Evolutionary conservation across 2,329 filamentous ascomycete species (phyloP), one percentile per base, ranked within the genome.

Genomic region (Fusarium sarcochroum): DNA sequence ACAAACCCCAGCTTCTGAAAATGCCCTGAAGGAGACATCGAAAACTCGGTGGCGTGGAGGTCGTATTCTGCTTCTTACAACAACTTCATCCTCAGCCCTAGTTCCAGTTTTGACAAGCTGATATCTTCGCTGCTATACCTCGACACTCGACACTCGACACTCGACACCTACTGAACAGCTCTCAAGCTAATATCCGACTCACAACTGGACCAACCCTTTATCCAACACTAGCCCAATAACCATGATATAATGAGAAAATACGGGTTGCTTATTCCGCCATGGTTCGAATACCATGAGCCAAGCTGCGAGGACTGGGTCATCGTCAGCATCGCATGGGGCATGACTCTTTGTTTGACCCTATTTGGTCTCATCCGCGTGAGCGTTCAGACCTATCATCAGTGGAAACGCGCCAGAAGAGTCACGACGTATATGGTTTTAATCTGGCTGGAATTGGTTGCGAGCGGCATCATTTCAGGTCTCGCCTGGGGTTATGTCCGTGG

Each of bases 381-480:
- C 23, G 74, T 74, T 53, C 81, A 83, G 63, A 80, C 79, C 4
- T 67, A 70, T 40, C 58, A 67, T 23, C 75, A 77, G 49, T 75
- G 72, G 58, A 73, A 69, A 34, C 73, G 77, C 44, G 77, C 76
- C 58, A 71, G 75, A 27, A 73, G 74, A 13, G 69, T 78, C 37
- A 80, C 75, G 20, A 66, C 75, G 6, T 84, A 83, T 54, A 72
- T 82, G 37, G 70, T 75, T 56, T 73, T 82, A 69, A 77, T 83
- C 42, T 83, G 82, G 81, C 50, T 75, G 20, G 80, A 82, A 60
- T 72, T 80, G 44, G 38, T 77, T 11, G 72, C 77, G 4, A 80
- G 76, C 62, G 68, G 76, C 9, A 60, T 75, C 10, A 79, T 81
- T 45, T 76, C 76, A 21, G 70, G 79, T 6, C 59, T 80, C 6